These are phyloP conservation scores for Hypoxylon sp. DNA, from an alignment of 2,329 filamentous ascomycete species.

Conservation along the genomic window DNA sequence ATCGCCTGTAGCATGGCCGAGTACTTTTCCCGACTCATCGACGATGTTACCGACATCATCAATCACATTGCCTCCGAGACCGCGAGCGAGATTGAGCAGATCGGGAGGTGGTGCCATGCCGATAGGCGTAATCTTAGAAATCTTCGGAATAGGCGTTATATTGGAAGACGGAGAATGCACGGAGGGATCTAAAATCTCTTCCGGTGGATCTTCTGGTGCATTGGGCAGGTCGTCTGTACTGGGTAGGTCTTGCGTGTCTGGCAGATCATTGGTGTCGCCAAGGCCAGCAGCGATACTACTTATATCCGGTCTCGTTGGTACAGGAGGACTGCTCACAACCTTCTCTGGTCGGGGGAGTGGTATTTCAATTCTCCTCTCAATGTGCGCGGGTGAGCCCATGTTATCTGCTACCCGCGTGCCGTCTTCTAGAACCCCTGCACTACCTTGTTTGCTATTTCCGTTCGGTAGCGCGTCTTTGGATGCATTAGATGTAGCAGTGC, in stretches of 20 bases:
- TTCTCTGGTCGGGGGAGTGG: constrained; percentile 42
- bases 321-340: constrained; percentile 23
- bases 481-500: constrained; percentile 35
- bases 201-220: constrained; percentile 44
- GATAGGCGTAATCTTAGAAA: constrained; percentile 54
- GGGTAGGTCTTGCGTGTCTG: constrained; percentile 34
- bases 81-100: constrained; percentile 49
- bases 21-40: constrained; percentile 58
- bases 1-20: constrained; percentile 62
- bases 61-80: constrained; percentile 58
- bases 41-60: constrained; percentile 65
- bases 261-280: constrained; percentile 39
- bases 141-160: constrained; percentile 53
- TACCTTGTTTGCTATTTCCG: background rate
- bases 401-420: constrained; percentile 39
- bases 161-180: constrained; percentile 49
- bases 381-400: constrained; percentile 45
- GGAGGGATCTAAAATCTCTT: constrained; percentile 46
- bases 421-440: constrained; percentile 3
- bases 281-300: constrained; percentile 32
- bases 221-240: constrained; percentile 38
- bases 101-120: constrained; percentile 44
- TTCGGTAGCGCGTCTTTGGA: constrained; percentile 32
- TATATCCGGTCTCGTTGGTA: constrained; percentile 19
- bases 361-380: constrained; percentile 45